These are phyloP conservation scores for Plectranthus barbatus DNA, from an alignment of 257 asterid species.

Conservation along the genomic window DNA sequence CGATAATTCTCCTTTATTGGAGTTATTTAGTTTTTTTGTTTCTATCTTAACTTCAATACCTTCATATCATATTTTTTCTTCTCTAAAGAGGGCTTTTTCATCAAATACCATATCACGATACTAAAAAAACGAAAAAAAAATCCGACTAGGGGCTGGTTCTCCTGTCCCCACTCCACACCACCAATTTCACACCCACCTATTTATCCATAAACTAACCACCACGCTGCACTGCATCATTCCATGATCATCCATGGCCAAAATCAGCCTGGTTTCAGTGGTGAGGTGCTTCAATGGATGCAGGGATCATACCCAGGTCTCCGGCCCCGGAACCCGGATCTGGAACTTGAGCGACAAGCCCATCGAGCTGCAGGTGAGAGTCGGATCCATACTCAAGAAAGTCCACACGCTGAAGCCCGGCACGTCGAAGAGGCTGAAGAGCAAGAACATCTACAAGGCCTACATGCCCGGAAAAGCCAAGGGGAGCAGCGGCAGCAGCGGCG, in stretches of 20 bases:
- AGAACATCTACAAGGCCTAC: constrained; percentile 69
- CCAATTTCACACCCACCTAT: constrained; percentile 12
- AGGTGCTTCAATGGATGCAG: constrained; percentile 65
- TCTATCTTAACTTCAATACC: too few relatives aligned
- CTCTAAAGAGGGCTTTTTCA: too few relatives aligned
- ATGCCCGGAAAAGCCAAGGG: constrained; percentile 54
- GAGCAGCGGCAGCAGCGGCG: too few relatives aligned
- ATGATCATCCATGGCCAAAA: not conserved
- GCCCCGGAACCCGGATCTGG: constrained; percentile 70
- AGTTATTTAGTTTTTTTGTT: too few relatives aligned
- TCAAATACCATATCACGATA: too few relatives aligned
- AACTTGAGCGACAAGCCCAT: constrained; percentile 55
- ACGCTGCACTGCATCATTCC: not conserved
- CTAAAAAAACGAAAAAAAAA: too few relatives aligned
- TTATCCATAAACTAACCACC: not conserved
- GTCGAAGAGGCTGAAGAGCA: constrained; percentile 60
- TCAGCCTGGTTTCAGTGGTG: constrained; percentile 36
- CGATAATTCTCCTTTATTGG: too few relatives aligned
- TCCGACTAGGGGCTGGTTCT: too few relatives aligned
- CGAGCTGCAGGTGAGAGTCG: constrained; percentile 73
- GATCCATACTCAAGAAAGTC: constrained; percentile 63
- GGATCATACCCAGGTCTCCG: constrained; percentile 52
- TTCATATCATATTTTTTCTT: too few relatives aligned
- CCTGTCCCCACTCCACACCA: constrained; percentile 19
- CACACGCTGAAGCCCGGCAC: constrained; percentile 71